Base-by-base conservation (phyloP, 805 yeast species). In the Starmera amethionina region DNA sequence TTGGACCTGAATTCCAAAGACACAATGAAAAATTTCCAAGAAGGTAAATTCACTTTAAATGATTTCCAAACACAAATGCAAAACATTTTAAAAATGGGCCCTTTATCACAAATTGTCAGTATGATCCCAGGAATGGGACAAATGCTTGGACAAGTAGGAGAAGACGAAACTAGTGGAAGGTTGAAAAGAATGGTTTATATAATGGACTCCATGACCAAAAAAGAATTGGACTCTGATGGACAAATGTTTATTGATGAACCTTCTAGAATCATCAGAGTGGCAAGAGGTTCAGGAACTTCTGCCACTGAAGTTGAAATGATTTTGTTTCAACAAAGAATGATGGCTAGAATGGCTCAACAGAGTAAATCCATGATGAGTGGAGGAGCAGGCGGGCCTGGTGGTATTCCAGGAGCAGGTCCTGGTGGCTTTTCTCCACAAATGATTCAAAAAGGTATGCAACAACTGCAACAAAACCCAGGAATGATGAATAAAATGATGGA, bases 81-180 rank as follows among this genome's bases (percentile, higher is more conserved):
- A 59, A 90, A 89, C 49, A 83, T 93, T 51, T 70, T 90, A 75
- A 93, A 93, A 61, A 86, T 93, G 95, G 98, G 98, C 2, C 97
- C 97, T 4, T 65, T 90, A 40, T 80, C 95, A 19, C 89, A 93
- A 58, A 86, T 90, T 46, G 96, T 97, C 3, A 77, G 82, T 40
- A 90, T 90, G 97, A 79, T 90, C 44, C 98, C 98, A 0, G 93
- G 82, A 22, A 86, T 96, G 54, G 75, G 88, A 64, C 77, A 89
- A 31, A 72, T 90, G 71, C 81, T 90, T 75, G 77, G 73, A 39
- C 90, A 85, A 59, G 79, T 86, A 35, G 93, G 95, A 25, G 97
- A 88, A 58, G 96, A 87, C 51, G 97, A 93, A 53, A 81, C 96
- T 0, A 75, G 86, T n/a, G 72, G 74, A 41, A 73, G 82, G 55